Evolutionary conservation across 768 basidiomycete species (phyloP).

Genomic region (Filobasidium floriforme): DNA sequence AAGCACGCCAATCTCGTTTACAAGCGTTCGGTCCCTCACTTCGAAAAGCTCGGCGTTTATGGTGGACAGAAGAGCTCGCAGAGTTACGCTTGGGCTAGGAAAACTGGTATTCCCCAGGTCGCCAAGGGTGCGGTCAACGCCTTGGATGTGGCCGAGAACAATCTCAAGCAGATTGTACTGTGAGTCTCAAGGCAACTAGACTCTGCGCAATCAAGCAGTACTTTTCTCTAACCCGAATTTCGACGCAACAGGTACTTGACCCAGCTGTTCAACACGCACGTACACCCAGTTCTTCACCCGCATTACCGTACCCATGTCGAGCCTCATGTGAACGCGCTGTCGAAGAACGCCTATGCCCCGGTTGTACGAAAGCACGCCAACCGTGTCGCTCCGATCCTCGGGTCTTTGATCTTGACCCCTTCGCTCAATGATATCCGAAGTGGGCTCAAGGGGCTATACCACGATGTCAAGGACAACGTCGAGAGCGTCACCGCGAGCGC

Average conservation of each 20-base stretch:
- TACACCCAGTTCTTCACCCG: constrained; percentile 17
- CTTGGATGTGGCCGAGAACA: constrained; percentile 11
- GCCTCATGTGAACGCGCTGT: constrained; percentile 12
- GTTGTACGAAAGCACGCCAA: constrained; percentile 7
- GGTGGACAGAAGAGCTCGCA: neutral
- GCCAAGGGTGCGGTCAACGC: constrained; percentile 3
- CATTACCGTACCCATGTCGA: constrained; percentile 15
- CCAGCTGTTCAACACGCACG: constrained; percentile 8
- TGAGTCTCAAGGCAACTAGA: neutral
- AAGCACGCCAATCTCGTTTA: constrained; percentile 7
- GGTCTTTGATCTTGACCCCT: constrained; percentile 20
- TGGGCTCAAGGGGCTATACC: constrained; percentile 5
- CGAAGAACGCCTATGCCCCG: constrained; percentile 14
- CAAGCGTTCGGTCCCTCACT: constrained; percentile 2
- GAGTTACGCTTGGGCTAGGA: constrained; percentile 3
- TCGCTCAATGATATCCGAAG: constrained; percentile 18
- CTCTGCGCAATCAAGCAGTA: neutral
- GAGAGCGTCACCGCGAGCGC: constrained; percentile 8
- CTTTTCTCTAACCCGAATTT: neutral
- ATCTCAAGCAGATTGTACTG: constrained; percentile 8
- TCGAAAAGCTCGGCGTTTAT: neutral
- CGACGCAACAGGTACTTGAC: neutral
- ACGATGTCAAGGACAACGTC: constrained; percentile 11
- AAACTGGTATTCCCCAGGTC: constrained; percentile 10
- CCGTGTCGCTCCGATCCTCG: constrained; percentile 13